Evolutionary conservation across 2,329 filamentous ascomycete species (phyloP).

Genomic region (Sodiomyces alkalinus): DNA sequence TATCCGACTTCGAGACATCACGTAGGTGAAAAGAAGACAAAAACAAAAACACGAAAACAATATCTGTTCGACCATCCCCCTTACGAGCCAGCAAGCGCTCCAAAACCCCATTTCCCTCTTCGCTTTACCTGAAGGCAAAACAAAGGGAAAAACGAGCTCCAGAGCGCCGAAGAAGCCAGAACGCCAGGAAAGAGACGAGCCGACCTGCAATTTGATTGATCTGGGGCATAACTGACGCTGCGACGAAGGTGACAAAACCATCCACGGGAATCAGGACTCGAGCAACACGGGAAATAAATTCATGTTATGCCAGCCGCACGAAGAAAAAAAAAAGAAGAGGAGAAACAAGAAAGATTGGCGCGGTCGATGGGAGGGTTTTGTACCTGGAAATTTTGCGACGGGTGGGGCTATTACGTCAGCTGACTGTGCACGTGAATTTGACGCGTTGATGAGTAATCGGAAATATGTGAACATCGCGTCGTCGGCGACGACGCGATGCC

Average conservation of each 20-base stretch:
- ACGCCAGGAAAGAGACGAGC: constrained; percentile 24
- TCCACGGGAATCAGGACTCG: constrained; percentile 44
- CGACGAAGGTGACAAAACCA: too few species aligned
- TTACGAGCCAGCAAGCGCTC: constrained; percentile 1
- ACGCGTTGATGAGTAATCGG: too few species aligned
- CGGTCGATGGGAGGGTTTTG: constrained; percentile 2
- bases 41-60: not conserved
- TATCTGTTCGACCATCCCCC: constrained; percentile 3
- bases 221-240: constrained; percentile 72
- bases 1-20: constrained; percentile 2
- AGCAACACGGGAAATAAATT: constrained; percentile 66
- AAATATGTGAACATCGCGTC: too few species aligned
- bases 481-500: too few species aligned
- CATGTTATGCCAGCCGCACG: constrained; percentile 65
- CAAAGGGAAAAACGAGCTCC: constrained; percentile 22
- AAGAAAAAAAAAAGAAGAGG: constrained; percentile 45
- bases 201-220: constrained; percentile 61
- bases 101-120: too few species aligned
- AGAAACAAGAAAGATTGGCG: constrained; percentile 12
- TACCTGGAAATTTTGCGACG: too few species aligned
- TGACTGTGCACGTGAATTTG: too few species aligned
- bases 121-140: constrained; percentile 1
- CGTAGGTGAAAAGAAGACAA: not conserved
- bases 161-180: constrained; percentile 16
- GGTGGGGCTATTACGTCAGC: too few species aligned